Conservation (phyloP, 805 yeast genomes). For the Hanseniaspora lindneri region DNA sequence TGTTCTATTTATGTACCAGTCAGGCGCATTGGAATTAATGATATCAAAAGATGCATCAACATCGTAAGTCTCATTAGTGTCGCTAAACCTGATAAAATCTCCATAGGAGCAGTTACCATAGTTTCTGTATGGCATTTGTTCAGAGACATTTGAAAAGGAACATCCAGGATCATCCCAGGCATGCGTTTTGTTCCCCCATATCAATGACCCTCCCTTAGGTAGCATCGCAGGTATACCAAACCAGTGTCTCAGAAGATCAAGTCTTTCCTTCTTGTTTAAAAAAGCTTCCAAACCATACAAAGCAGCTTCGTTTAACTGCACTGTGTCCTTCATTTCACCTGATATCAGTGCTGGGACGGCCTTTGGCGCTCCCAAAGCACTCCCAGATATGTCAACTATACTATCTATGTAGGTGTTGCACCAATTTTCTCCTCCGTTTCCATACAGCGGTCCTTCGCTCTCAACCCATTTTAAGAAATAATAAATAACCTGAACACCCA, state of each 20-base stretch:
- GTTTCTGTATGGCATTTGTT: constrained; percentile 14
- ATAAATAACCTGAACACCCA: constrained; percentile 86
- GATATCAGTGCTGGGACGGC: constrained; percentile 83
- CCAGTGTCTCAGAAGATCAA: constrained; percentile 71
- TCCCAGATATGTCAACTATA: constrained; percentile 77
- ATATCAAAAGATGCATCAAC: constrained; percentile 56
- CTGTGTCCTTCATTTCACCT: constrained; percentile 97
- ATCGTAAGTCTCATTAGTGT: constrained; percentile 47
- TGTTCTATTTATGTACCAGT: constrained; percentile 61
- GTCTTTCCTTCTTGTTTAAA: constrained; percentile 77
- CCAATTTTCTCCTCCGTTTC: constrained; percentile 89
- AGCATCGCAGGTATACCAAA: constrained; percentile 95
- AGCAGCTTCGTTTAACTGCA: constrained; percentile 82
- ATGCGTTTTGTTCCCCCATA: constrained; percentile 74
- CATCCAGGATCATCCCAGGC: constrained; percentile 50
- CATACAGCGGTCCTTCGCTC: constrained; percentile 65
- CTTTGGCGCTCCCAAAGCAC: constrained; percentile 88
- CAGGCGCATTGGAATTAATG: constrained; percentile 53
- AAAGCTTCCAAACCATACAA: constrained; percentile 90
- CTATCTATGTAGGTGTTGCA: constrained; percentile 74
- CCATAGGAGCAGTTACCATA: constrained; percentile 46
- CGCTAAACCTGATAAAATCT: constrained; percentile 54
- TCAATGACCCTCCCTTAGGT: constrained; percentile 83
- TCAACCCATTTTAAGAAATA: constrained; percentile 95
- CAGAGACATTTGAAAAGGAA: constrained; percentile 12